Conservation (phyloP, 768 basidiomycete species). For the Calvatia gigantea region DNA sequence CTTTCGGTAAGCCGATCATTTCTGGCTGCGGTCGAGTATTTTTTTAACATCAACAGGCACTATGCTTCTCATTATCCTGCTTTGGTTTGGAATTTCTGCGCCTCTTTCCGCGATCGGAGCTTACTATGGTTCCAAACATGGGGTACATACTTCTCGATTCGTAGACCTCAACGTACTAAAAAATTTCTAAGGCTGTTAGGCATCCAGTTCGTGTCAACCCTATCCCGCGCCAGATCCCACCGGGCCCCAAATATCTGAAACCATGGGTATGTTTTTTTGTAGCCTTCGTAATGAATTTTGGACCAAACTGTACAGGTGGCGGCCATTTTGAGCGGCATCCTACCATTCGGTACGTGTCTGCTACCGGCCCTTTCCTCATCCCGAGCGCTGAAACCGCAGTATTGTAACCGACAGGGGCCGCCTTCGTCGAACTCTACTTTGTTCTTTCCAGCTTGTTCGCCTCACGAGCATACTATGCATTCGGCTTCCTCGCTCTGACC, state of each 20-base stretch:
- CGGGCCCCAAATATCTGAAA: constrained; percentile 76
- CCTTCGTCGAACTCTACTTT: constrained; percentile 94
- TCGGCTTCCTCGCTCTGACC: constrained; percentile 90
- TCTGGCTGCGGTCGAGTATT: not conserved
- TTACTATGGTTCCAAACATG: constrained; percentile 83
- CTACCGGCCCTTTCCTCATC: not conserved
- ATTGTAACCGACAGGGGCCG: constrained; percentile 58
- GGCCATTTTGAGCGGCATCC: constrained; percentile 80
- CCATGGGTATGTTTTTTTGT: constrained; percentile 56
- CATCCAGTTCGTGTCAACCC: constrained; percentile 88
- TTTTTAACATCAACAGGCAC: constrained; percentile 48
- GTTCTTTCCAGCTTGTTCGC: constrained; percentile 90
- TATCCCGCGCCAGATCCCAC: constrained; percentile 96
- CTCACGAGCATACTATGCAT: constrained; percentile 91
- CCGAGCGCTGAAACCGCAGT: not conserved
- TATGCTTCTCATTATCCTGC: constrained; percentile 74
- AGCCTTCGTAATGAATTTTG: not conserved
- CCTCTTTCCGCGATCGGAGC: constrained; percentile 85
- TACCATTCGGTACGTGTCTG: constrained; percentile 72
- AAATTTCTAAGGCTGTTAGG: constrained; percentile 49
- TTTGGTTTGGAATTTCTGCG: constrained; percentile 95
- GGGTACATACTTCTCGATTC: constrained; percentile 45
- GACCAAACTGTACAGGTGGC: constrained; percentile 55
- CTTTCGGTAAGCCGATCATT: constrained; percentile 65
- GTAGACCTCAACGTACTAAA: constrained; percentile 7